Base-by-base conservation (phyloP, 148 eudicot species). In the Amaranthus palmeri region DNA sequence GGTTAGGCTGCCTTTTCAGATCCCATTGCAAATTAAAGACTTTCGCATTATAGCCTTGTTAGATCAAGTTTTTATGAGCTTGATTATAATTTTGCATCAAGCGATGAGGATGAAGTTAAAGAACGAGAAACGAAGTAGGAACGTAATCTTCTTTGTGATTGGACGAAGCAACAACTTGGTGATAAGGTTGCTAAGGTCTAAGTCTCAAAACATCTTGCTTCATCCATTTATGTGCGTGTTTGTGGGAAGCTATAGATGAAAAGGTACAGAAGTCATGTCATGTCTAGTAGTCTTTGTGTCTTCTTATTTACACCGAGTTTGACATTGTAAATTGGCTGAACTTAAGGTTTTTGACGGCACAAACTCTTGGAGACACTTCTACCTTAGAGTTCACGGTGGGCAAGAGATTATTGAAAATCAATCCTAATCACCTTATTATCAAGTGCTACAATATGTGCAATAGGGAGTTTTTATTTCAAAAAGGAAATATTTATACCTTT, bases 181-280 rank as follows among this genome's bases (percentile, higher is more conserved):
- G 99, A 96, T 15, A 83, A 88, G 88, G 97, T 96, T 48, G 93
- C 99, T 6, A 96, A 96, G 84, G 99, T 96, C 51, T 92, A 96
- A 81, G 80, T 96, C 46, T 92, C 99, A 7, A 92, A 91, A 49
- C 97, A 97, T 73, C 88, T 96, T 54, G 88, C 93, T 74, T 86
- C 99, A 8, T 95, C 99, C 45, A 97, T 97, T 5, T 92, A 96
- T 81, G 99, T 95, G 57, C 96, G 92, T 66, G 99, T 95, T 68
- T 95, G 97, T n/a, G 99, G 97, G 61, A 92, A 95, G 86, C 92
- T 95, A 44, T 92, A 95, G 78, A 95, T 95, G 99, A 97, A 95
- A 76, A 90, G 93, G 99, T 95, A 67, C 36, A 53, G 4, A 67
- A 67, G 55, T 66, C 5, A 25, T 43, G 57, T 64, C 60, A 41